phyloP scores from a whole-genome alignment of 768 basidiomycete genomes.

The Phylloporus arenicola region DNA sequence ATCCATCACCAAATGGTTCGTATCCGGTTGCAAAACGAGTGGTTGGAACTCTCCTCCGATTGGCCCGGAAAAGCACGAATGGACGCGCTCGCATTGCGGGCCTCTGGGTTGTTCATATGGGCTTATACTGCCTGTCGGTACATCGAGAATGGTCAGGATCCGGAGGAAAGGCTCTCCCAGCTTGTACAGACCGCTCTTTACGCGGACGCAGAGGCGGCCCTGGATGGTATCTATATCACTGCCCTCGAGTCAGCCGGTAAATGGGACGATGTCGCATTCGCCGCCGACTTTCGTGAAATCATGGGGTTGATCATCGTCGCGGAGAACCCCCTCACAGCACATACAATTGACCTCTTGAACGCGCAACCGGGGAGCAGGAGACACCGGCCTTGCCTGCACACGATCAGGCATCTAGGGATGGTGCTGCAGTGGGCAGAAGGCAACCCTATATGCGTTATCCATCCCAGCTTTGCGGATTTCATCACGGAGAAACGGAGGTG shows the following conservation, averaged over 20 bases:
- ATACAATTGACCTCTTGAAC: constrained; percentile 26
- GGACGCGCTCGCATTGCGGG: constrained; percentile 20
- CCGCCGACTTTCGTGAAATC: constrained; percentile 29
- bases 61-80: constrained; percentile 25
- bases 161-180: constrained; percentile 25
- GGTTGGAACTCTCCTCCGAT: constrained; percentile 21
- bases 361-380: constrained; percentile 5
- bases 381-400: constrained; percentile 27
- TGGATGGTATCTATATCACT: constrained; percentile 28
- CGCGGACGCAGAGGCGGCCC: constrained; percentile 23
- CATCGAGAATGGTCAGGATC: constrained; percentile 27
- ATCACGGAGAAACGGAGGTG: constrained; percentile 28
- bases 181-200: constrained; percentile 19
- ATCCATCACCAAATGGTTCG: constrained; percentile 23
- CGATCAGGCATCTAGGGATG: constrained; percentile 22
- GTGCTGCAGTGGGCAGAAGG: constrained; percentile 26
- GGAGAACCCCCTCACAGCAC: constrained; percentile 22
- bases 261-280: constrained; percentile 28
- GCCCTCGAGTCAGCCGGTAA: constrained; percentile 28
- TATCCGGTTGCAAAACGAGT: constrained; percentile 25
- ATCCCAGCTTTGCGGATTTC: constrained; percentile 33
- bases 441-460: constrained; percentile 27
- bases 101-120: constrained; percentile 32
- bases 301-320: constrained; percentile 29
- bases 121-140: constrained; percentile 31